Conservation (phyloP, 257 asterid genomes). For the Ophiorrhiza pumila region DNA sequence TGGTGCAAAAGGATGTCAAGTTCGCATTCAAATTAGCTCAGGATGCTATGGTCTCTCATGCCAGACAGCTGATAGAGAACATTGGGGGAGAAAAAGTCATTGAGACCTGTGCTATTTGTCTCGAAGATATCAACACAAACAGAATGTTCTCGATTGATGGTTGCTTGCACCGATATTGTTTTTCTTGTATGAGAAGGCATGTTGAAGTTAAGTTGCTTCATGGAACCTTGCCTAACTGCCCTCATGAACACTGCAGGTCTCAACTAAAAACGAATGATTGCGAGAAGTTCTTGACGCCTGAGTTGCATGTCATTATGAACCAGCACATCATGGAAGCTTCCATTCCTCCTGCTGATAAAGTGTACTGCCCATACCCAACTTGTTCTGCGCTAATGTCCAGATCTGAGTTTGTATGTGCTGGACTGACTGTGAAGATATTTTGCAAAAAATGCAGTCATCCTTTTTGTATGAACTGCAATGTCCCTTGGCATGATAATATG, state of each 20-base stretch:
- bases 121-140: conserved; percentile 37
- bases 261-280: conserved; percentile 26
- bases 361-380: conserved; percentile 35
- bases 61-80: conserved; percentile 21
- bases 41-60: conserved; percentile 33
- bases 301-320: conserved; percentile 24
- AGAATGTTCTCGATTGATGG: conserved; percentile 39
- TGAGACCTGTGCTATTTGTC: conserved; percentile 48
- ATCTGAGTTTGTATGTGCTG: conserved; percentile 7
- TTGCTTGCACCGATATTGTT: conserved; percentile 54
- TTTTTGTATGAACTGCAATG: conserved; percentile 54
- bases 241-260: conserved; percentile 29
- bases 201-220: conserved; percentile 52
- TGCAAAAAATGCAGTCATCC: conserved; percentile 37
- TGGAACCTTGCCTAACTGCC: conserved; percentile 32
- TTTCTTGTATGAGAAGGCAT: conserved; percentile 47
- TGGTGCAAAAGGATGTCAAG: conserved; percentile 26
- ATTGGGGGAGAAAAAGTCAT: conserved; percentile 21
- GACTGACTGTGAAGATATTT: background rate
- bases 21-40: conserved; percentile 42
- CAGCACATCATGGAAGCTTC: conserved; percentile 31
- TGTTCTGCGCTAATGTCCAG: conserved; percentile 37
- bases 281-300: conserved; percentile 23
- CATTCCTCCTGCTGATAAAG: conserved; percentile 24
- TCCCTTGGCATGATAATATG: conserved; percentile 54